A percentile compares a stretch with the other conserved stretches of the same genome.
phyloP scores from a whole-genome alignment of 164 flowering plant species.

The Vitis cinerea region DNA sequence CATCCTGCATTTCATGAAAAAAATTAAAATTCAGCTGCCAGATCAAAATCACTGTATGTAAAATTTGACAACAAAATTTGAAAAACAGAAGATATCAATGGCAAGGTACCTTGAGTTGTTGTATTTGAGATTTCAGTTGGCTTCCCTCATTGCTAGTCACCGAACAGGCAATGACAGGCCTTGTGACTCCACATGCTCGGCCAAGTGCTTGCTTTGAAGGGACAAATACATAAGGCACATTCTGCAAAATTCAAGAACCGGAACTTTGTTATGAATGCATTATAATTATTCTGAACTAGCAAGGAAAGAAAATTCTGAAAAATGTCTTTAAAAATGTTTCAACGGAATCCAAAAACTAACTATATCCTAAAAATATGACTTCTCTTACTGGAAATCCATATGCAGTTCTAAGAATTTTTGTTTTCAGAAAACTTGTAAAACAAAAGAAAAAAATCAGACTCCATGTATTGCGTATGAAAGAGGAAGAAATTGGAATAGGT shows the following conservation, averaged over 20 bases:
- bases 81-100: background rate
- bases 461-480: no score
- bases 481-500: no score
- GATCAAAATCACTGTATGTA: background rate
- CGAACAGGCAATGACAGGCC: constrained; percentile 84
- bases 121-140: constrained; percentile 79
- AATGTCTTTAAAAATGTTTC: no score
- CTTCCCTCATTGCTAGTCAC: constrained; percentile 89
- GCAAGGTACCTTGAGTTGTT: constrained; percentile 60
- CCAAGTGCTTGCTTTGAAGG: constrained; percentile 92
- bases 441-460: no score
- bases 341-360: no score
- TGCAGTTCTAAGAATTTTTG: no score
- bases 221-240: constrained; percentile 84
- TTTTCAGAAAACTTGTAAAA: no score
- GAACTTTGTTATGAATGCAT: no score
- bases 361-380: no score
- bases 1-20: constrained; percentile 45
- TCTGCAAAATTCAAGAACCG: constrained; percentile 35
- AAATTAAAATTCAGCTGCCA: background rate
- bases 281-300: background rate
- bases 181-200: constrained; percentile 87
- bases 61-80: background rate
- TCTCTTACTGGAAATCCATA: no score
- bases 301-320: background rate